Evolutionary conservation across 108 stramenopile genomes (phyloP).

Genomic region (Cylindrotheca closterium): DNA sequence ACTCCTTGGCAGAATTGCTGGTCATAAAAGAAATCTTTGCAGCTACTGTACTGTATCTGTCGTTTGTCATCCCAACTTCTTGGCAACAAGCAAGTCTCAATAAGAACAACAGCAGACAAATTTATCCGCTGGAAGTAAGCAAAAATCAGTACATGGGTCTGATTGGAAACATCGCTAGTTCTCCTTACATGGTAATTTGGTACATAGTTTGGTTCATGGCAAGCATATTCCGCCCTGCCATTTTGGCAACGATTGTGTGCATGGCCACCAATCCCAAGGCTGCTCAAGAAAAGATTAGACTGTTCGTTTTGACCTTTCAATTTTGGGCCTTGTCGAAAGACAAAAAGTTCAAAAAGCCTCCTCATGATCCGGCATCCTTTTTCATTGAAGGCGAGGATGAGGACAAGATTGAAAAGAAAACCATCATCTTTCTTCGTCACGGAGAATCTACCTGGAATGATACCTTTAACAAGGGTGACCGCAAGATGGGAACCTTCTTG

Average conservation of each 20-base stretch:
- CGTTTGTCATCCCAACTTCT: too few relatives aligned
- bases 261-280: slow-evolving; percentile 53
- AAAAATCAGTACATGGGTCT: too few relatives aligned
- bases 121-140: too few relatives aligned
- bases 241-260: slow-evolving; percentile 56
- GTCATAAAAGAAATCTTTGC: too few relatives aligned
- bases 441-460: slow-evolving; percentile 87
- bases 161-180: slow-evolving; percentile 25
- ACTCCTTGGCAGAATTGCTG: too few relatives aligned
- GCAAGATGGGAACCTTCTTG: slow-evolving; percentile 52
- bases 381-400: slow-evolving; percentile 37
- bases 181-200: slow-evolving; percentile 28
- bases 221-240: slow-evolving; percentile 57
- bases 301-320: slow-evolving; percentile 48
- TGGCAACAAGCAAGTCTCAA: too few relatives aligned
- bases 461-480: slow-evolving; percentile 84
- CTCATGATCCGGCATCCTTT: slow-evolving; percentile 50
- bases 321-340: slow-evolving; percentile 74
- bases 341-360: slow-evolving; percentile 68
- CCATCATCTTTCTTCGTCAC: slow-evolving; percentile 79
- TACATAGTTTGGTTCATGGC: slow-evolving; percentile 47
- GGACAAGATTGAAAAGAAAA: slow-evolving; percentile 52
- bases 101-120: too few relatives aligned
- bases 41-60: too few relatives aligned
- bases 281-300: slow-evolving; percentile 55